A percentile compares a stretch with the other conserved stretches of the same genome.
phyloP scores from a whole-genome alignment of 441 rosid genomes.

The Omphalea diandra region DNA sequence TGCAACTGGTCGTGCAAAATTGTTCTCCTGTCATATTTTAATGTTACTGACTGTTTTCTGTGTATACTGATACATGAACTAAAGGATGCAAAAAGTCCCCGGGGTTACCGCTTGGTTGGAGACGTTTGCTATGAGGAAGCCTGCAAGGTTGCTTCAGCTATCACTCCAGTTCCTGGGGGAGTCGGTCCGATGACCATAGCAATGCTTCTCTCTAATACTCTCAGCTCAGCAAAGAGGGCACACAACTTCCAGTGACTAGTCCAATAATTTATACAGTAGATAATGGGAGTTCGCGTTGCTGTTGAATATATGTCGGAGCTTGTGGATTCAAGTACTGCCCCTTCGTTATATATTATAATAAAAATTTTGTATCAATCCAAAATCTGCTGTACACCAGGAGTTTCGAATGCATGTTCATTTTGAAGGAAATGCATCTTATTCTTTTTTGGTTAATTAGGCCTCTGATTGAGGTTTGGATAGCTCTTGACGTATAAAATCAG shows the following conservation, averaged over 20 bases:
- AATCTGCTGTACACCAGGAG: background rate
- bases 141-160: slow-evolving; percentile 65
- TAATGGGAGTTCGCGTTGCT: background rate
- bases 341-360: background rate
- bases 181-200: slow-evolving; percentile 97
- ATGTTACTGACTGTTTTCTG: slow-evolving; percentile 9
- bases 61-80: slow-evolving; percentile 9
- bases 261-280: background rate
- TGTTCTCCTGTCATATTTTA: background rate
- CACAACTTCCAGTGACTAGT: slow-evolving; percentile 46
- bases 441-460: no score
- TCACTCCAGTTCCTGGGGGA: slow-evolving; percentile 91
- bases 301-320: background rate
- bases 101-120: slow-evolving; percentile 74
- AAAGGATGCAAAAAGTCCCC: slow-evolving; percentile 58
- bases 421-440: no score
- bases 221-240: slow-evolving; percentile 58
- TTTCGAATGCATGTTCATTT: no score
- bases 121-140: slow-evolving; percentile 85
- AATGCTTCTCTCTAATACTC: slow-evolving; percentile 82
- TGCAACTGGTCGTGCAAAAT: background rate
- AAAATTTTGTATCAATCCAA: background rate
- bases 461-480: no score
- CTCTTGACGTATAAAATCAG: no score
- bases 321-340: background rate